Base-by-base conservation (phyloP, 140 eudicot species). In the Anethum foeniculum region DNA sequence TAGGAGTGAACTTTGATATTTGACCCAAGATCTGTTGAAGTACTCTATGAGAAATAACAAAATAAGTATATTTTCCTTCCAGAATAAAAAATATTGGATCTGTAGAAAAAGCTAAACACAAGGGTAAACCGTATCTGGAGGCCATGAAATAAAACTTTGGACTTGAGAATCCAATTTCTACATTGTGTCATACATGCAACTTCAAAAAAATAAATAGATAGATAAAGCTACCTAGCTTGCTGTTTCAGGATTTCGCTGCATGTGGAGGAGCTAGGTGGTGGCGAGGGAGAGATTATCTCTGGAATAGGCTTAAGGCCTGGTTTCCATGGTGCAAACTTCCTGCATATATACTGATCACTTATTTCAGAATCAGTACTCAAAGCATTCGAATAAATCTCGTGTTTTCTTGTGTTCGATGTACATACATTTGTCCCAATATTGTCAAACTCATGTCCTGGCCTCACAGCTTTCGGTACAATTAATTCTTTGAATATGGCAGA, bases 261-360 rank as follows among this genome's bases (percentile, higher is more conserved):
- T 30, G 46, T 71, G 56, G 9, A 19, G 58, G 51, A 7, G 64
- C 27, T 36, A 48, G 79, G 76, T 32, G 51, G n/a, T 16, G 87
- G 82, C 41, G 89, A 75, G 60, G 79, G 84, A 9, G 91, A 83
- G 5, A 75, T 85, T 43, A 85, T 76, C 85, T 85, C 91, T 0
- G 91, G 89, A n/a, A 88, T 88, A 27, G 91, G 68, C 64, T 76
- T 81, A 48, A 86, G 71, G 54, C 69, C 64, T 36, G 89, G 89
- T 8, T 62, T 88, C 91, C 91, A 88, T 79, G 81, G 71, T 60
- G 82, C 84, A 16, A 43, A 43, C 84, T 76, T 67, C 8, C 8
- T 51, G 32, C 30, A 28, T 28, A 83, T 74, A 48, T 11, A 54
- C 49, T 69, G 64, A 4, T 49, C 80, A 60, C 68, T 39, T 14